A percentile compares a stretch with the other conserved stretches of the same genome.
phyloP scores from a whole-genome alignment of 2,329 filamentous ascomycete genomes.

The Onygenales sp. region DNA sequence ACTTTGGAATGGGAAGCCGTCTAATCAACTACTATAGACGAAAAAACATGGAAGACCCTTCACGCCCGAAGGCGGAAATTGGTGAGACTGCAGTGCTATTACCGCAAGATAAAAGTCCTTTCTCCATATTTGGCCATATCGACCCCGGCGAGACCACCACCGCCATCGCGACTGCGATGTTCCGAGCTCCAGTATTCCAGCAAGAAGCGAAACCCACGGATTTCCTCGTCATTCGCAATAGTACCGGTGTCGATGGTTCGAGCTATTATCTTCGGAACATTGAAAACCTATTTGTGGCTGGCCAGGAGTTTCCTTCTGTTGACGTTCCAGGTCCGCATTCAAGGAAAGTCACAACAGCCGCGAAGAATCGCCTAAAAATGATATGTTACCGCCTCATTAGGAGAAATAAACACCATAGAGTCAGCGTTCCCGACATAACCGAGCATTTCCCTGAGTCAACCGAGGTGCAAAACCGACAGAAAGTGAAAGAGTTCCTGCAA shows the following conservation, averaged over 20 bases:
- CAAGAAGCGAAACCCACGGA: slow-evolving; percentile 70
- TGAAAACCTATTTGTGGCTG: slow-evolving; percentile 82
- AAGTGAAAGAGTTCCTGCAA: slow-evolving; percentile 90
- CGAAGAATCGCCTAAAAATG: slow-evolving; percentile 95
- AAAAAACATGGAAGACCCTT: slow-evolving; percentile 66
- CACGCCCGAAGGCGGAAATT: slow-evolving; percentile 68
- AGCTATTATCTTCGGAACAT: slow-evolving; percentile 80
- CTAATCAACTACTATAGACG: slow-evolving; percentile 95
- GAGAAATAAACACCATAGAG: slow-evolving; percentile 58
- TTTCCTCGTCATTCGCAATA: slow-evolving; percentile 77
- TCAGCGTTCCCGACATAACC: slow-evolving; percentile 76
- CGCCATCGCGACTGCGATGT: slow-evolving; percentile 92
- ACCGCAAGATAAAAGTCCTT: slow-evolving; percentile 90
- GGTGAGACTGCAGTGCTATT: slow-evolving; percentile 83
- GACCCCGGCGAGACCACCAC: slow-evolving; percentile 83
- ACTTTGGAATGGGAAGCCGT: slow-evolving; percentile 94
- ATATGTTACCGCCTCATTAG: slow-evolving; percentile 82
- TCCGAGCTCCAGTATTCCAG: slow-evolving; percentile 84
- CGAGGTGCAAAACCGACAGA: slow-evolving; percentile 90
- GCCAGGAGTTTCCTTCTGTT: slow-evolving; percentile 83
- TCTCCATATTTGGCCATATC: slow-evolving; percentile 88
- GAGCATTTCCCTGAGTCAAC: slow-evolving; percentile 87
- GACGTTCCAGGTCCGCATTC: slow-evolving; percentile 92
- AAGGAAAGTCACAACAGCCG: slow-evolving; percentile 89
- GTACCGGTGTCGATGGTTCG: slow-evolving; percentile 66